Base-by-base conservation (phyloP, 2,329 filamentous ascomycete genomes). In the Monosporascus ibericus region DNA sequence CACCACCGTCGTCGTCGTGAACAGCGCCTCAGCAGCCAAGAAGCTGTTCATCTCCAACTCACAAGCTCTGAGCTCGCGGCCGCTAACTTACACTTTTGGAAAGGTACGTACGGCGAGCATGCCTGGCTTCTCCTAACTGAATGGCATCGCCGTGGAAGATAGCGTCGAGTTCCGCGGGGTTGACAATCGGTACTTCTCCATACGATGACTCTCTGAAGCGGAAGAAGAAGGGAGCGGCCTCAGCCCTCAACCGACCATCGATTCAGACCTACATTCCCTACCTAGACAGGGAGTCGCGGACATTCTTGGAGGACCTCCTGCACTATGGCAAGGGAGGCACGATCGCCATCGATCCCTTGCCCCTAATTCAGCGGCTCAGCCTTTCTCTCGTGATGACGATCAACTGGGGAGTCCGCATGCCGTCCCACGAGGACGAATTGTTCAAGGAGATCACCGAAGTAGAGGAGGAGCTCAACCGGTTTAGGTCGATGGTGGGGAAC, bases 201-300 rank as follows among this genome's bases (percentile, higher is more conserved):
- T 94, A 88, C 86, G 87, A 92, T 56, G 88, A 90, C 48, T 89
- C 84, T 2, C 90, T 87, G 71, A 92, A 92, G 68, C 75, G 78
- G 24, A 80, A 88, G 9, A 81, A 89, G 56, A 92, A 90, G 72
- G 88, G 87, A 0, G 88, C 88, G 1, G 88, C 86, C 4, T 90
- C 88, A 0, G 88, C 89, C 0, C 76, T 92, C 22, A 92, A 92
- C 66, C 79, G 86, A 0, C 87, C 88, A 0, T 84, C 88, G 0
- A 81, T 88, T 1, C 86, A 90, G 62, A 85, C 84, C 0, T 92
- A 92, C 66, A 87, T 91, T 81, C 88, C 88, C 0, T 88, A 91
- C 59, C 84, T 92, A 48, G 88, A 92, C 60, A 81, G 91, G 25
- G 89, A 92, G 66, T 82, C 84, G 27, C 84, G 78, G 15, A 78